Evolutionary conservation across 2,329 filamentous ascomycete genomes (phyloP), one percentile per base, ranked within the genome.

Genomic region (Phyllosticta paracitricarpa): DNA sequence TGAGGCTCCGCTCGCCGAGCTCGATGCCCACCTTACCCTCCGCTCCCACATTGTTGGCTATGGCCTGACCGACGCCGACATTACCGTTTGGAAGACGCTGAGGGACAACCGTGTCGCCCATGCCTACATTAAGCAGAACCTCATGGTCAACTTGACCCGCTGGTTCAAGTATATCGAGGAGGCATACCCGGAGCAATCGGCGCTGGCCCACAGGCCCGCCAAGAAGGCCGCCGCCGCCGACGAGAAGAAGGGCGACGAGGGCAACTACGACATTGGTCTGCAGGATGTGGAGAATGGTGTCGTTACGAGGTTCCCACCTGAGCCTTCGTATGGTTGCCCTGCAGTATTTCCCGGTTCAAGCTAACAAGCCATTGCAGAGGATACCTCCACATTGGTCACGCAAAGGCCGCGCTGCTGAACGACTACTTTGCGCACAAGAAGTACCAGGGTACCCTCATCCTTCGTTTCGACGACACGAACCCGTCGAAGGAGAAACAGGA

Each of bases 381-480:
- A 64, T 96, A 96, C 73, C 84, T 97, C 54, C 93, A 97, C 77
- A 96, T 97, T 65, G 93, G 93, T 59, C 93, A 97, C 78, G 91
- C 91, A 67, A 97, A 97, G 78, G 91, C 91, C 30, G 91, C 91
- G 5, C 82, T 96, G 61, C 84, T 97, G 62, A 96, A 94, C 78
- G 92, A 97, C 74, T 97, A 96, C 81, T 97, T 97, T 68, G 93
- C 91, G 54, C 91, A 97, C 75, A 88, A 91, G 73, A 89, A 91
- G 68, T 96, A 96, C 80, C 87, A 93, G 63, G 94, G 94, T 69
- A 95, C 88, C 69, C 81, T 99, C 68, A 86, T 95, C 63, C 84
- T 97, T 57, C 89, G 94, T 63, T 94, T 99, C 71, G 94, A 99
- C 72, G 94, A 99, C 72, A 99, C 94, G 61, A 99, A 99, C 77